Evolutionary conservation across 176 grass and related monocot species (phyloP).

Genomic region (Alopecurus myosuroides): DNA sequence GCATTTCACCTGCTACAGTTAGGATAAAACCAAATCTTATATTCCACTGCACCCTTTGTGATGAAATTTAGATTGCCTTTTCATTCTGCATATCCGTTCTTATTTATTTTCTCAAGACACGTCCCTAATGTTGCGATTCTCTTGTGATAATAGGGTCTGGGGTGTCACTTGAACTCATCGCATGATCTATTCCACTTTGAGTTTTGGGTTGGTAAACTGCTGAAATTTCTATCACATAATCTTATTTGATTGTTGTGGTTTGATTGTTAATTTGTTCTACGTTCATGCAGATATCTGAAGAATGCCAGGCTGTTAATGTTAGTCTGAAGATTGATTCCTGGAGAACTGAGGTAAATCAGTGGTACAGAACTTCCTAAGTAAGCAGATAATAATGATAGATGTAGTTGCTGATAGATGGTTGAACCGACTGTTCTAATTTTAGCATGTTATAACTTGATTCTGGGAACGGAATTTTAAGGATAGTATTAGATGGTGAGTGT

Average conservation of each 20-base stretch:
- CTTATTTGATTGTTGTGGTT: conserved; percentile 12
- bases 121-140: conserved; percentile 27
- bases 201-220: conserved; percentile 88
- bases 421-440: background rate
- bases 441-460: background rate
- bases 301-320: conserved; percentile 84
- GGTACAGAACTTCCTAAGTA: background rate
- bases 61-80: background rate
- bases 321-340: conserved; percentile 58
- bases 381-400: background rate
- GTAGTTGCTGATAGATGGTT: background rate
- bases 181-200: conserved; percentile 92
- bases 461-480: background rate
- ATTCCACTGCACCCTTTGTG: background rate
- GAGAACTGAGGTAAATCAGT: conserved; percentile 64
- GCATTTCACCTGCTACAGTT: background rate
- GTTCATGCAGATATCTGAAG: conserved; percentile 67
- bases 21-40: background rate
- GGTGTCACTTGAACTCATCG: conserved; percentile 74
- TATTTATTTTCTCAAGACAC: background rate
- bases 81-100: background rate
- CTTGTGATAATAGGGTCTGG: conserved; percentile 55
- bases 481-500: background rate
- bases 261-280: conserved; percentile 16
- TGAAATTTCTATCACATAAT: conserved; percentile 23